Evolutionary conservation across 768 basidiomycete species (phyloP).

Genomic region (Russula foetens): DNA sequence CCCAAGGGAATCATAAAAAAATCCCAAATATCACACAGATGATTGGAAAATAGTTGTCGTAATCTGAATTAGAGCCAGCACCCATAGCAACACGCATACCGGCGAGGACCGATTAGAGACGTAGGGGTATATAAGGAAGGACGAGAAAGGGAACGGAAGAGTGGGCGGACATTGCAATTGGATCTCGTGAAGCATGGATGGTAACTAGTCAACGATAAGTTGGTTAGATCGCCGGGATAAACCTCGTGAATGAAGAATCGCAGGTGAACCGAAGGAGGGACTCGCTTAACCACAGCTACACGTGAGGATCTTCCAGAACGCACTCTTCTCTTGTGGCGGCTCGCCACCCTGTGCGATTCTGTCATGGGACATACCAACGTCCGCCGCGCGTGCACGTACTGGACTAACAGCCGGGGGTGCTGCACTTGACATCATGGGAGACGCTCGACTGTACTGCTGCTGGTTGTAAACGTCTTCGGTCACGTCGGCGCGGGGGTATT

Average conservation of each 20-base stretch:
- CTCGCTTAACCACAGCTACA: conserved; percentile 57
- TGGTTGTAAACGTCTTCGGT: conserved; percentile 54
- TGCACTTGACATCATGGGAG: conserved; percentile 73
- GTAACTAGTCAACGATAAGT: neutral
- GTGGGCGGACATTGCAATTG: neutral
- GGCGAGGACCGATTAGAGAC: conserved; percentile 6
- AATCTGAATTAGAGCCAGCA: conserved; percentile 13
- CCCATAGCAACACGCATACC: conserved; percentile 9
- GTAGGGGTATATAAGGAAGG: conserved; percentile 17
- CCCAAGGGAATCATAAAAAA: neutral
- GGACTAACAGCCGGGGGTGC: conserved; percentile 67
- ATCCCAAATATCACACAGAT: neutral
- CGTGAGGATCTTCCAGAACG: conserved; percentile 61
- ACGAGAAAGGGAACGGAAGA: neutral
- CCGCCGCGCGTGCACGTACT: conserved; percentile 62
- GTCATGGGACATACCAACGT: conserved; percentile 56
- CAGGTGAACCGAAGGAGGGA: neutral
- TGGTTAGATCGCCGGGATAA: conserved; percentile 12
- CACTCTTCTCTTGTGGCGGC: conserved; percentile 41
- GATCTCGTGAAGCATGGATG: neutral
- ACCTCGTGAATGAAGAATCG: conserved; percentile 7
- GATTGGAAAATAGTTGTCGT: neutral
- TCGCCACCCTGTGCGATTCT: conserved; percentile 51
- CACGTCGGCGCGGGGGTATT: conserved; percentile 34
- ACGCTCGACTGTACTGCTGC: conserved; percentile 66